These are phyloP conservation scores for Wickerhamiella musiphila DNA, from an alignment of 805 yeast species.

Conservation along the genomic window DNA sequence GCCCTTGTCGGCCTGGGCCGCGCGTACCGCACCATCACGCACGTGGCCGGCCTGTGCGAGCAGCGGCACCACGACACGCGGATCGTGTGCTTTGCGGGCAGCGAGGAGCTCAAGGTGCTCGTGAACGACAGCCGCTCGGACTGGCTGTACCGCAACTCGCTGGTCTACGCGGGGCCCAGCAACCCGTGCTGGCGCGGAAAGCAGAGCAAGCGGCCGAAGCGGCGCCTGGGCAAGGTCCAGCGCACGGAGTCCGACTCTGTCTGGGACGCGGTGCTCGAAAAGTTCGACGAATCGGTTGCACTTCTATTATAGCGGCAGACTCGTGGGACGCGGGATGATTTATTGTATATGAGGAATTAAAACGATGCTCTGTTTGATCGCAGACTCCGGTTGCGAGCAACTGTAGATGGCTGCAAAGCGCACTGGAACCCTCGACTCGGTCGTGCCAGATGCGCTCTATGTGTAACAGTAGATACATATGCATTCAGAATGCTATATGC, in stretches of 20 bases:
- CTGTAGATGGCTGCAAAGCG: no score
- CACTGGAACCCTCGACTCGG: no score
- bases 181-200: no score
- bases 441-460: no score
- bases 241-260: slow-evolving; percentile 56
- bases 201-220: slow-evolving; percentile 57
- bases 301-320: background rate
- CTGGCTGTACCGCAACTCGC: slow-evolving; percentile 78
- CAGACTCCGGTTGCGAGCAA: no score
- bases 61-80: slow-evolving; percentile 50
- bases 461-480: no score
- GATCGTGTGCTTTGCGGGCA: slow-evolving; percentile 50
- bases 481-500: no score
- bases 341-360: no score
- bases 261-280: slow-evolving; percentile 58
- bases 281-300: slow-evolving; percentile 55
- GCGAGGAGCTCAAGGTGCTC: slow-evolving; percentile 53
- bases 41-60: slow-evolving; percentile 70
- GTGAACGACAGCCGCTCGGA: slow-evolving; percentile 81
- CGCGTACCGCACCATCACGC: slow-evolving; percentile 72
- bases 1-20: slow-evolving; percentile 82
- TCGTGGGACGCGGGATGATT: no score
- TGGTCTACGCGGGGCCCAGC: slow-evolving; percentile 55
- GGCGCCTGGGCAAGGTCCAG: slow-evolving; percentile 79
- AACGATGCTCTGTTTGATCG: no score